A percentile compares a stretch with the other conserved stretches of the same genome.
These are phyloP conservation scores for Ceratocystis variospora DNA, from an alignment of 2,329 filamentous ascomycete species.

Conservation along the genomic window DNA sequence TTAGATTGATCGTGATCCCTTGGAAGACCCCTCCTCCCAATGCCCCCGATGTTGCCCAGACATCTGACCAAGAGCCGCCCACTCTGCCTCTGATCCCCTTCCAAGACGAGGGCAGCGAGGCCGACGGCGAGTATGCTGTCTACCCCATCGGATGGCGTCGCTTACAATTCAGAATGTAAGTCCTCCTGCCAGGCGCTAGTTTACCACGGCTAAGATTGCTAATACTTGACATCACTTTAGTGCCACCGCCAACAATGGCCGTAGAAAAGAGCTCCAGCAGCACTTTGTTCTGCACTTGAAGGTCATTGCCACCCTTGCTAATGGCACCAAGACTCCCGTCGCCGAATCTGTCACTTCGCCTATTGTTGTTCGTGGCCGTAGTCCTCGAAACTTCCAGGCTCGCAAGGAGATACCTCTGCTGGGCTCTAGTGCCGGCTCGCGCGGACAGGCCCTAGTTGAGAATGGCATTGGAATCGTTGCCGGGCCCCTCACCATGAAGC, in stretches of 20 bases:
- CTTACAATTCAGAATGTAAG: constrained; percentile 73
- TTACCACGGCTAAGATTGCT: constrained; percentile 14
- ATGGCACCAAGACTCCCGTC: constrained; percentile 67
- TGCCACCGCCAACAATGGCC: constrained; percentile 90
- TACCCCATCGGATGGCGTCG: constrained; percentile 92
- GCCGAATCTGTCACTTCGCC: constrained; percentile 77
- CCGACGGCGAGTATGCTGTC: constrained; percentile 69
- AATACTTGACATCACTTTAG: constrained; percentile 29
- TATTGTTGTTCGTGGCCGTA: constrained; percentile 85
- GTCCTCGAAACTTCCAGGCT: constrained; percentile 87
- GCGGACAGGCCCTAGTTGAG: constrained; percentile 61
- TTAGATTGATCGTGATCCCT: constrained; percentile 90
- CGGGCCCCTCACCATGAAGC: constrained; percentile 41
- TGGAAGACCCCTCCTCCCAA: constrained; percentile 91
- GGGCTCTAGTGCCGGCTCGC: constrained; percentile 59
- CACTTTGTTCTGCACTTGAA: constrained; percentile 87
- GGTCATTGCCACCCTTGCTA: constrained; percentile 68
- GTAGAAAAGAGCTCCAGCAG: constrained; percentile 87
- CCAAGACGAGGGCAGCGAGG: constrained; percentile 43
- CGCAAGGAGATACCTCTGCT: constrained; percentile 83
- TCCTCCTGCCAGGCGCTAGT: constrained; percentile 15
- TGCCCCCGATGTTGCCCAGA: constrained; percentile 50
- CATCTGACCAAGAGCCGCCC: constrained; percentile 69
- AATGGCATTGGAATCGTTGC: constrained; percentile 48
- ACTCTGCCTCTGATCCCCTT: constrained; percentile 61